Evolutionary conservation across 306 rosid genomes (phyloP), one percentile per base, ranked within the genome.

Genomic region (Gleditsia sinensis): DNA sequence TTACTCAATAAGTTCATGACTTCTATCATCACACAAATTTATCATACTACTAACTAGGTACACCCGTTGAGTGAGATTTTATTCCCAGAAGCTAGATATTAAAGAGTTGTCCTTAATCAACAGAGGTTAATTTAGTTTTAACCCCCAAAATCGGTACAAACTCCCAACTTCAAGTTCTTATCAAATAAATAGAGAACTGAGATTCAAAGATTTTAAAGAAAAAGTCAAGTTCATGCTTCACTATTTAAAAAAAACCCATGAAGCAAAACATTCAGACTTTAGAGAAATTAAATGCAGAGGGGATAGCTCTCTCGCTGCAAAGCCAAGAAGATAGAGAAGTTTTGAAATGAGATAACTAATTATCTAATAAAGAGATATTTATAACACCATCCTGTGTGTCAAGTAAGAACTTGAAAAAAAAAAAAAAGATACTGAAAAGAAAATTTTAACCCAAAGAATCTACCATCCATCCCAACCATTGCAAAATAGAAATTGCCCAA

Each of bases 211-310:
- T 12, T 34, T 45, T 67, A 72, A 46, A 13, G 51, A 33, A 51
- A 62, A 28, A 65, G 27, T 34, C 60, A 24, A 54, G 16, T 25
- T 10, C 53, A 59, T 34, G 54, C 51, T 80, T 68, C 77, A 58
- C 57, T 23, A 48, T 14, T 10, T 1, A 9, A 9, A 16, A 56
- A 57, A 36, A 55, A 50, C 5, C 25, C 54, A 76, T 59, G 42
- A 54, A 32, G 8, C n/a, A 64, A 8, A n/a, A 71, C 28, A 51
- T 20, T 49, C 57, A 51, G 24, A 21, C 21, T 9, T 20, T 21
- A 51, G 28, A 51, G 57, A 20, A 20, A 8, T 51, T 17, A 14
- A 4, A 64, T 24, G 4, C 14, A 42, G 34, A 65, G 16, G 30
- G 32, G 10, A 25, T 0, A 55, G 30, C 17, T 12, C 32, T 20